phyloP scores from a whole-genome alignment of 306 rosid species.

The Luffa aegyptiaca region DNA sequence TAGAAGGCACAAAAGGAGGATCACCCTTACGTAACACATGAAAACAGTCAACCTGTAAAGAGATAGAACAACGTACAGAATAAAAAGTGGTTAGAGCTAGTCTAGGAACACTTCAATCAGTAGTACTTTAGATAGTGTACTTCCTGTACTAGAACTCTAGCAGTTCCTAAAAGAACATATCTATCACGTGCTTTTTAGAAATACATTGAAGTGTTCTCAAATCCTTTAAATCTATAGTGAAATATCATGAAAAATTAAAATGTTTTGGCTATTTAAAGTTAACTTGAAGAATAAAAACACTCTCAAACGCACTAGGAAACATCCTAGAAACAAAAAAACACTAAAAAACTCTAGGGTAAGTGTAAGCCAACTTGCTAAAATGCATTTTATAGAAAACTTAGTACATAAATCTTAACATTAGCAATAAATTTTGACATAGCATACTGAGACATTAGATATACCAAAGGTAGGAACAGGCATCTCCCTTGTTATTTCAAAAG shows the following conservation, averaged over 20 bases:
- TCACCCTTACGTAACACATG: conserved; percentile 93
- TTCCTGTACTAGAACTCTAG: neutral
- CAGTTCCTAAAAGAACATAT: neutral
- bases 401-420: neutral
- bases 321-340: neutral
- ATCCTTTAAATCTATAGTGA: neutral
- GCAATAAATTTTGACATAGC: neutral
- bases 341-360: neutral
- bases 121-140: neutral
- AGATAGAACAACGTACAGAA: neutral
- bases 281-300: neutral
- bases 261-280: neutral
- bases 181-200: neutral
- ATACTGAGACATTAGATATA: neutral
- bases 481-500: neutral
- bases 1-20: conserved; percentile 87
- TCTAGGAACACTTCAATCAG: neutral
- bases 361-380: neutral
- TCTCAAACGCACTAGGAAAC: neutral
- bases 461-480: neutral
- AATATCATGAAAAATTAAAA: neutral
- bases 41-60: conserved; percentile 87
- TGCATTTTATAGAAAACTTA: neutral
- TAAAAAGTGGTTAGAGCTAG: neutral
- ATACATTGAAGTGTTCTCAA: neutral